Evolutionary conservation across 352 stramenopile genomes (phyloP).

Genomic region (Phytophthora lateralis): DNA sequence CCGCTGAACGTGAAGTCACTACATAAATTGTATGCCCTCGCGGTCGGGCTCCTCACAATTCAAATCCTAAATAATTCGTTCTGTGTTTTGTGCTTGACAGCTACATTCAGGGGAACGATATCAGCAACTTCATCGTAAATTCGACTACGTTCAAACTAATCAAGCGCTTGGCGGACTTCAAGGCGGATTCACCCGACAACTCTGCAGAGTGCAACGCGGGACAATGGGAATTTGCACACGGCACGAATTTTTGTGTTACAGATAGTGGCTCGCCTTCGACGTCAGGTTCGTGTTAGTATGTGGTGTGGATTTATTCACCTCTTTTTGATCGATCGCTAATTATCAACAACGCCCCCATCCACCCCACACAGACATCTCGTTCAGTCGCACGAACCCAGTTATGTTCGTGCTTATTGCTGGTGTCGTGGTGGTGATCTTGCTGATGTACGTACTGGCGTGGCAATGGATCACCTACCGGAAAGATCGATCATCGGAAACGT

Average conservation of each 20-base stretch:
- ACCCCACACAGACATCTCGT: conserved; percentile 3
- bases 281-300: conserved; percentile 16
- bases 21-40: conserved; percentile 27
- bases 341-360: not conserved
- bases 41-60: not conserved
- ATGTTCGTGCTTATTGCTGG: conserved; percentile 30
- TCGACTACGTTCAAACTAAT: conserved; percentile 28
- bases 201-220: conserved; percentile 18
- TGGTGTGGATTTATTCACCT: not conserved
- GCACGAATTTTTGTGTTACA: conserved; percentile 35
- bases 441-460: conserved; percentile 30
- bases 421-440: conserved; percentile 30
- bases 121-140: conserved; percentile 37
- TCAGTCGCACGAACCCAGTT: conserved; percentile 20
- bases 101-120: conserved; percentile 37
- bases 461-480: conserved; percentile 29
- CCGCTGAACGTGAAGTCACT: conserved; percentile 32
- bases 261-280: not conserved
- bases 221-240: conserved; percentile 31
- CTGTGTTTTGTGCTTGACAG: conserved; percentile 2
- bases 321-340: conserved; percentile 1
- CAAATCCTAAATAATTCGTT: not conserved
- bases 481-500: conserved; percentile 15
- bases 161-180: conserved; percentile 27
- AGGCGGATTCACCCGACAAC: conserved; percentile 14